Evolutionary conservation across 306 rosid species (phyloP), one percentile per base, ranked within the genome.

Genomic region (Vicia villosa): DNA sequence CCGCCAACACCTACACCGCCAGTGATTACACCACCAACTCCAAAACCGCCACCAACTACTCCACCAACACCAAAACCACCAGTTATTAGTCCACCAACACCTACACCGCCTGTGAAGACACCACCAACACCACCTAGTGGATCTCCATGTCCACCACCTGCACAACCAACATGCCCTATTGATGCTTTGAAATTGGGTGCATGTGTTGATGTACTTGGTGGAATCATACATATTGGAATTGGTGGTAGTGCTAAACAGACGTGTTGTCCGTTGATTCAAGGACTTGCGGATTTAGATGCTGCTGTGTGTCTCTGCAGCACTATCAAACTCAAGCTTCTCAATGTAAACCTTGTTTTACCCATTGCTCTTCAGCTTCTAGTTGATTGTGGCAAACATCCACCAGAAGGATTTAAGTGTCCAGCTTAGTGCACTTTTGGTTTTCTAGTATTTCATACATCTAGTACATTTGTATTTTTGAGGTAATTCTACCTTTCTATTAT

Each of bases 331-430:
- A 94, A 90, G 88, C 86, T 94, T 52, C 88, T 87, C 0, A 90
- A 94, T 42, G 80, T 94, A 41, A 85, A 81, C 42, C 50, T 94
- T 28, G 9, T 89, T 8, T 28, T 94, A 8, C 98, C 98, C 8
- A 81, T 94, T 68, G 98, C 97, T 72, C 92, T 94, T 55, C 88
- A 88, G 83, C 65, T 89, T 34, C 95, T 94, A 51, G 11, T 90
- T 58, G 98, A 90, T 65, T 94, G 98, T 83, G 98, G 98, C 68
- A 94, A 93, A 69, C 69, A 74, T 68, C 89, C 98, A 1, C 98
- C 97, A 0, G 16, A 81, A 0, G 91, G 86, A 1, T 93, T 90
- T 79, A 78, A 85, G 75, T 93, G 98, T 61, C 65, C 83, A 9
- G 7, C 84, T 19, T 36, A 69, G n/a, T 56, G 4, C 76, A 80